Evolutionary conservation across 2,329 filamentous ascomycete genomes (phyloP), one percentile per base, ranked within the genome.

Genomic region (Fusarium nurragi): DNA sequence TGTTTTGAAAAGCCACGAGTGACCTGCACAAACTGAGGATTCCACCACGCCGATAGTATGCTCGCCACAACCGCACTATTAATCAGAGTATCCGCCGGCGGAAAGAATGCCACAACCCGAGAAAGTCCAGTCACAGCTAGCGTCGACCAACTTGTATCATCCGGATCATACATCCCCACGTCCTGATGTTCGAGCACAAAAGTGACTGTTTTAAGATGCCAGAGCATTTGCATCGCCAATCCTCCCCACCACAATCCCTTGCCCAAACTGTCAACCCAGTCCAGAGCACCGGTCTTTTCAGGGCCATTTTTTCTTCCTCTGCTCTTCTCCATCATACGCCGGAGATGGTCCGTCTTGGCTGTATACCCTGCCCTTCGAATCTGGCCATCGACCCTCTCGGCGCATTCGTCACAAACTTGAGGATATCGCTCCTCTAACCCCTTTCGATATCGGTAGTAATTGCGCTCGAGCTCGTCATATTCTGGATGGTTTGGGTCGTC

Each of bases 351-450:
- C n/a, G 91, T 90, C 77, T 92, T 92, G 25, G 93, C 93, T 28
- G 88, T 90, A 74, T 97, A 97, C 10, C 87, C 89, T 0, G 92
- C 88, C 67, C 87, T 82, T 21, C 86, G 83, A 49, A 97, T 88
- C 60, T 88, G 85, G 32, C 84, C 80, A 63, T 90, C 86, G 21
- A 94, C 94, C 60, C 82, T 86, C 7, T 89, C 90, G 64, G 91
- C 90, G 77, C 95, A 99, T 41, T 87, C 82, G 63, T 85, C 85
- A 79, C 95, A 99, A 57, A 97, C 90, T 73, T 95, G 93, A 1
- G 95, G 95, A 73, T 97, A 98, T 46, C 90, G 86, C 70, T 87
- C 83, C 78, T 97, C 94, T 18, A 97, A 82, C 48, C 88, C 84
- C 61, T 82, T 84, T 61, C 89, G 88, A 75, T 91, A 97, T 32